Conservation (phyloP, 2,329 filamentous ascomycete species). For the Colletotrichum agaves region DNA sequence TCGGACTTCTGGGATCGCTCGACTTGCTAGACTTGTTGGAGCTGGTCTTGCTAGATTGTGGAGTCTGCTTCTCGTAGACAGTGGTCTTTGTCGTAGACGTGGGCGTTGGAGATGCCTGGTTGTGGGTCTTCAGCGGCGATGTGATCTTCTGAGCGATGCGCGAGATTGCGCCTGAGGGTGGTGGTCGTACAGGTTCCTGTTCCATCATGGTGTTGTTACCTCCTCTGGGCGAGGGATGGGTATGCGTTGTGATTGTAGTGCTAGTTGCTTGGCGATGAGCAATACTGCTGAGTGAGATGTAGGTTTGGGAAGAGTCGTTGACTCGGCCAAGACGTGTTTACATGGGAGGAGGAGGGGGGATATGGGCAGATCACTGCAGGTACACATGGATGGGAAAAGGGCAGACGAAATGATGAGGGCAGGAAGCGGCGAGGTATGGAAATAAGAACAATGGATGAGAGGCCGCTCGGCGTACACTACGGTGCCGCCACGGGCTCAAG, state of each 20-base stretch:
- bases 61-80: constrained; percentile 21
- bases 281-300: not conserved
- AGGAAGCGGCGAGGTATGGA: constrained; percentile 3
- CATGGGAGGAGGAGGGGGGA: not conserved
- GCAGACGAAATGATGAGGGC: not conserved
- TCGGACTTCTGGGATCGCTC: constrained; percentile 15
- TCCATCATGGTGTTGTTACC: constrained; percentile 19
- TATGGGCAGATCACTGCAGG: constrained; percentile 19
- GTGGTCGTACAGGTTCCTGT: constrained; percentile 1
- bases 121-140: constrained; percentile 17
- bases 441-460: constrained; percentile 28
- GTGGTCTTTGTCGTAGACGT: constrained; percentile 14
- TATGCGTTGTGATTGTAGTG: not conserved
- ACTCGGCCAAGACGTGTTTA: constrained; percentile 24
- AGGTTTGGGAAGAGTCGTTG: not conserved
- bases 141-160: constrained; percentile 35
- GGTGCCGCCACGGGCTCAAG: not conserved
- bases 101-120: not conserved
- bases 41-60: constrained; percentile 23
- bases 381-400: not conserved
- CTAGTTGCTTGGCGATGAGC: constrained; percentile 2
- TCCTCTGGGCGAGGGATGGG: constrained; percentile 3
- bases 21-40: constrained; percentile 20
- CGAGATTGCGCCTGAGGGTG: constrained; percentile 38
- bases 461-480: constrained; percentile 11